Base-by-base conservation (phyloP, 1,284 basidiomycete genomes). In the Athelia psychrophila region DNA sequence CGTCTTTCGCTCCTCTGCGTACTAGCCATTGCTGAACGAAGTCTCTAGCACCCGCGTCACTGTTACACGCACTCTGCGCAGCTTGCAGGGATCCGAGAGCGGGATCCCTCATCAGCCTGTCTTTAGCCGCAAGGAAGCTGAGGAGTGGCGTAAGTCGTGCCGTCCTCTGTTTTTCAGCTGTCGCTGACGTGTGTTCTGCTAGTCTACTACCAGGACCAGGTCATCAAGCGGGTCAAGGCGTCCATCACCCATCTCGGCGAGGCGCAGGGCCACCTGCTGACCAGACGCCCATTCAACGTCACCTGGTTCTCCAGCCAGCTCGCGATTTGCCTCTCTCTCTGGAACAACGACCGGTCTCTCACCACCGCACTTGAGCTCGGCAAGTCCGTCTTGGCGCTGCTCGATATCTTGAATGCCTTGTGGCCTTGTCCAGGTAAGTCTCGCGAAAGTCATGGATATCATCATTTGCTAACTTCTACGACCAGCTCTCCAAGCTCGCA, bases 241-340 rank as follows among this genome's bases (percentile, higher is more conserved):
- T 72, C 80, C 23, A 73, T 86, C 18, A 70, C 75, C 36, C 74
- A 76, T 50, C 64, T 81, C 20, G 69, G 68, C 15, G 72, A 78
- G 46, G 64, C 71, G 1, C 72, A 77, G 20, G 79, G 76, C 0
- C 72, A 81, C 49, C 69, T 81, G 53, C 71, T 88, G 42, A 77
- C 81, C 15, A 74, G 84, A 23, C 79, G 84, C 0, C 88, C 88
- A 0, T 89, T 81, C 65, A 77, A 85, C 59, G 77, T 84, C 49
- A 76, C 79, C 45, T 91, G 88, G 88, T 88, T 88, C 61, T 73
- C 79, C 44, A 80, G 77, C 54, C 86, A 86, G 56, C 71, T 87
- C 10, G 73, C 78, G 0, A 79, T 81, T 84, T 88, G 85, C 57
- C 68, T 89, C 35, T 71, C 78, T 3, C 61, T 91, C 22, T 90